phyloP scores from a whole-genome alignment of 495 filamentous ascomycete species.

The Penicillium paradoxum region DNA sequence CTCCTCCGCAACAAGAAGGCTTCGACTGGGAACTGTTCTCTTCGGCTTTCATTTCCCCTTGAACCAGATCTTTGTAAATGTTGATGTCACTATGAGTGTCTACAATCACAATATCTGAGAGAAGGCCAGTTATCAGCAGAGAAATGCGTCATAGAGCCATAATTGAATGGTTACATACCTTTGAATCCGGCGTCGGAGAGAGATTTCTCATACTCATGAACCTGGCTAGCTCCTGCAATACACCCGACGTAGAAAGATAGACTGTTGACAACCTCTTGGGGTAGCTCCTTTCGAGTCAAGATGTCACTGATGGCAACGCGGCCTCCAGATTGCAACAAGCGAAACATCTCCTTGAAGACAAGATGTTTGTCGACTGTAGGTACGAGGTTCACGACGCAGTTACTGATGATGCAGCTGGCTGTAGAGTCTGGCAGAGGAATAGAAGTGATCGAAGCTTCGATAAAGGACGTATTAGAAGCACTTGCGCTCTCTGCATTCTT shows the following conservation, averaged over 20 bases:
- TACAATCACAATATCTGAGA: slow-evolving; percentile 46
- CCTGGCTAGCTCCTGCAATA: slow-evolving; percentile 52
- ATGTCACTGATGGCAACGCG: slow-evolving; percentile 64
- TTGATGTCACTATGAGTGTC: slow-evolving; percentile 54
- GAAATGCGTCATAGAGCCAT: background rate
- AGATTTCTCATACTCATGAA: slow-evolving; percentile 52
- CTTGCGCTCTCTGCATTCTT: slow-evolving; percentile 37
- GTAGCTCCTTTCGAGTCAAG: slow-evolving; percentile 48
- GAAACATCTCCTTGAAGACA: slow-evolving; percentile 57
- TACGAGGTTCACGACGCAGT: slow-evolving; percentile 65
- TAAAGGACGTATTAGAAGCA: slow-evolving; percentile 45
- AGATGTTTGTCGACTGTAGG: slow-evolving; percentile 50
- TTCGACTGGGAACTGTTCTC: background rate
- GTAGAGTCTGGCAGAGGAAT: slow-evolving; percentile 39
- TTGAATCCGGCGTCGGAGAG: slow-evolving; percentile 50
- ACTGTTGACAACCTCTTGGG: slow-evolving; percentile 42
- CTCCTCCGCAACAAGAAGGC: slow-evolving; percentile 4
- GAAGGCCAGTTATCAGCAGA: background rate
- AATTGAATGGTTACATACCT: slow-evolving; percentile 29
- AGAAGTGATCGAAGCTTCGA: slow-evolving; percentile 50
- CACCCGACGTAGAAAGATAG: slow-evolving; percentile 57
- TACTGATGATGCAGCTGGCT: slow-evolving; percentile 58
- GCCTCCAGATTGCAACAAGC: slow-evolving; percentile 57
- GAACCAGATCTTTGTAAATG: slow-evolving; percentile 41
- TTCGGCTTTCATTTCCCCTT: background rate